Conservation (phyloP, 2,329 filamentous ascomycete genomes). For the Fusarium sp. region DNA sequence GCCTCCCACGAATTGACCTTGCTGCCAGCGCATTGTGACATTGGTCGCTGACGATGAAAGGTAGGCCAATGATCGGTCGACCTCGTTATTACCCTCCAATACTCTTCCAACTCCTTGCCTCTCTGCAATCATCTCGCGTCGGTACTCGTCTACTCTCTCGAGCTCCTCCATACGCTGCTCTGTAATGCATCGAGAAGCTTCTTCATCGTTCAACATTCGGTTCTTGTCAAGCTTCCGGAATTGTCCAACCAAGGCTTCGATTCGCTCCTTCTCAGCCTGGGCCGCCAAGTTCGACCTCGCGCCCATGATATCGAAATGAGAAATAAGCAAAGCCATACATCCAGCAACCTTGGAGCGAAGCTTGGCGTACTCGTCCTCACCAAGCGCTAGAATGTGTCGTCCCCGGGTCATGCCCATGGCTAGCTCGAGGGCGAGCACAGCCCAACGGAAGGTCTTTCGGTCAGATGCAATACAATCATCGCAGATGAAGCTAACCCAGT, state of each 20-base stretch:
- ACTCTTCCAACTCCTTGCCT: slow-evolving; percentile 91
- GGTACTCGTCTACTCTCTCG: slow-evolving; percentile 80
- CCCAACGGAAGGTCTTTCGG: slow-evolving; percentile 97
- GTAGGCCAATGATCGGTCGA: slow-evolving; percentile 93
- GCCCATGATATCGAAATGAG: slow-evolving; percentile 99
- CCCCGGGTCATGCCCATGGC: slow-evolving; percentile 98
- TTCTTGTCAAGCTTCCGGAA: slow-evolving; percentile 85
- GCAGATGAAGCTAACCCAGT: slow-evolving; percentile 98
- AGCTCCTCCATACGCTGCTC: slow-evolving; percentile 83
- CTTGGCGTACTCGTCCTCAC: slow-evolving; percentile 87
- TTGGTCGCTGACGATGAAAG: slow-evolving; percentile 95
- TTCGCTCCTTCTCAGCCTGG: slow-evolving; percentile 90
- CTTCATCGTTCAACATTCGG: slow-evolving; percentile 82
- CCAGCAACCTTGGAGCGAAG: slow-evolving; percentile 92
- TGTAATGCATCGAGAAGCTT: slow-evolving; percentile 81
- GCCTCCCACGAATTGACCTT: slow-evolving; percentile 97
- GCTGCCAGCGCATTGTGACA: slow-evolving; percentile 96
- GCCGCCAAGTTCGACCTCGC: slow-evolving; percentile 93
- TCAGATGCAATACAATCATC: slow-evolving; percentile 96
- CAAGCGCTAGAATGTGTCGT: slow-evolving; percentile 91
- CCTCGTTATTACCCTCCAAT: slow-evolving; percentile 94
- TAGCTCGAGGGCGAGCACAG: slow-evolving; percentile 94
- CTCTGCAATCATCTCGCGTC: slow-evolving; percentile 86
- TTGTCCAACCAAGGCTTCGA: slow-evolving; percentile 84
- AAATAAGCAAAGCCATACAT: slow-evolving; percentile 97